A percentile compares a stretch with the other conserved stretches of the same genome.
Evolutionary conservation across 2,329 filamentous ascomycete genomes (phyloP).

Genomic region (Leptographium procerum): DNA sequence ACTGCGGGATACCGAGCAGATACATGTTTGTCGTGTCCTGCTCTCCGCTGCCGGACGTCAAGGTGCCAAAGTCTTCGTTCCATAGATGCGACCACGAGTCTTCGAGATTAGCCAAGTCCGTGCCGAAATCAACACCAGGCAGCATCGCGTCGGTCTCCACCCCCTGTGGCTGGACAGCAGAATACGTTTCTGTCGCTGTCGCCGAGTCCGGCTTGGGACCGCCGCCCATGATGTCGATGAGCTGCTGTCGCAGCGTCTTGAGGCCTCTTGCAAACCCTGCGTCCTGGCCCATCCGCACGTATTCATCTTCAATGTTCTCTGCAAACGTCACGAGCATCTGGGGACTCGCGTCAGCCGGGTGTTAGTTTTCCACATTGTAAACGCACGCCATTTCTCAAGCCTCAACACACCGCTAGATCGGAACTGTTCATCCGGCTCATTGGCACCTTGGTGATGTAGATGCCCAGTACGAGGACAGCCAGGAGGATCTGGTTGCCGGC

Average conservation of each 20-base stretch:
- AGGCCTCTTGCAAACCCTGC: neutral
- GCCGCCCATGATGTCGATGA: neutral
- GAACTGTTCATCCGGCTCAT: slow-evolving; percentile 3
- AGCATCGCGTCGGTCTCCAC: neutral
- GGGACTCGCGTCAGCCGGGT: neutral
- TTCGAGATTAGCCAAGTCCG: slow-evolving; percentile 1
- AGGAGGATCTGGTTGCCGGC: slow-evolving; percentile 6
- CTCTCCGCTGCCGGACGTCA: neutral
- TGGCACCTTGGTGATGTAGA: slow-evolving; percentile 6
- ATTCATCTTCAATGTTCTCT: slow-evolving; percentile 2
- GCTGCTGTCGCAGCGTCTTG: neutral
- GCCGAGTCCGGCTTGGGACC: neutral
- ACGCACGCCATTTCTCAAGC: too few relatives aligned
- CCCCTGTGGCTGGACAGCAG: neutral
- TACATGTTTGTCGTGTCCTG: slow-evolving; percentile 5
- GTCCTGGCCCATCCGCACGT: neutral
- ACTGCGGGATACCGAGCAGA: neutral
- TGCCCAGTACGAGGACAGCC: slow-evolving; percentile 4
- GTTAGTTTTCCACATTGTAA: too few relatives aligned
- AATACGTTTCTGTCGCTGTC: neutral
- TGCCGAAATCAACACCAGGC: neutral
- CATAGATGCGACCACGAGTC: slow-evolving; percentile 8
- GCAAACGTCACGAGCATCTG: slow-evolving; percentile 4
- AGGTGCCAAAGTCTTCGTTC: slow-evolving; percentile 6
- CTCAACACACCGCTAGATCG: neutral